These are phyloP conservation scores for Scytalidium lignicola DNA, from an alignment of 2,329 filamentous ascomycete genomes.

Conservation along the genomic window DNA sequence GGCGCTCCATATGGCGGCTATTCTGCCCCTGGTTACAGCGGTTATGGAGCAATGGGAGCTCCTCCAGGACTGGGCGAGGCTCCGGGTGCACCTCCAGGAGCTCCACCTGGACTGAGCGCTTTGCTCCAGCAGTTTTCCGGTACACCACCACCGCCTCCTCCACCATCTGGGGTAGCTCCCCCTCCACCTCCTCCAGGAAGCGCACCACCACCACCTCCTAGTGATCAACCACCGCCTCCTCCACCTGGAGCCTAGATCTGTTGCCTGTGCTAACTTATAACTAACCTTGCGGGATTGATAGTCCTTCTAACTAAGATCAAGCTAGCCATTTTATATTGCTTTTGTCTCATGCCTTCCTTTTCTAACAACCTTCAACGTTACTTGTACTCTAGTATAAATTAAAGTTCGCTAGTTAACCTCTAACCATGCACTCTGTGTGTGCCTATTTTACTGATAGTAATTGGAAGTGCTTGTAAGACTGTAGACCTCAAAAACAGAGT, in stretches of 20 bases:
- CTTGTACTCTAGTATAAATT: too few species aligned
- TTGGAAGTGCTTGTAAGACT: too few species aligned
- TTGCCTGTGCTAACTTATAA: not conserved
- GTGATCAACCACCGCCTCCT: constrained; percentile 57
- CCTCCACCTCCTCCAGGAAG: constrained; percentile 58
- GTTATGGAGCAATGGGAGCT: constrained; percentile 42
- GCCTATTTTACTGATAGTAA: too few species aligned
- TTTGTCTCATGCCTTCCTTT: not conserved
- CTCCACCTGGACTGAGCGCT: constrained; percentile 49
- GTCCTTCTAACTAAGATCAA: not conserved
- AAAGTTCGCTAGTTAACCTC: too few species aligned
- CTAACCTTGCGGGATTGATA: not conserved
- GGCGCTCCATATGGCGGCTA: constrained; percentile 51
- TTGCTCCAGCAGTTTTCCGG: constrained; percentile 61
- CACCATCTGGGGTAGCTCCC: constrained; percentile 55
- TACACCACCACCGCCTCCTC: constrained; percentile 45
- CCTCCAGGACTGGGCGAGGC: constrained; percentile 47
- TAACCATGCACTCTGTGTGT: too few species aligned
- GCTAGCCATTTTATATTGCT: not conserved
- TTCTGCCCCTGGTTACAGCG: constrained; percentile 34
- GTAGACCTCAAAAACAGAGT: too few species aligned
- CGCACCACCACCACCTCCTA: constrained; percentile 55
- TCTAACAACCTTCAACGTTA: too few species aligned
- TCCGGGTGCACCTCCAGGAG: constrained; percentile 38
- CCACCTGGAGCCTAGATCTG: constrained; percentile 31